These are phyloP conservation scores for Bombardia bombarda DNA, from an alignment of 495 filamentous ascomycete genomes.

Conservation along the genomic window DNA sequence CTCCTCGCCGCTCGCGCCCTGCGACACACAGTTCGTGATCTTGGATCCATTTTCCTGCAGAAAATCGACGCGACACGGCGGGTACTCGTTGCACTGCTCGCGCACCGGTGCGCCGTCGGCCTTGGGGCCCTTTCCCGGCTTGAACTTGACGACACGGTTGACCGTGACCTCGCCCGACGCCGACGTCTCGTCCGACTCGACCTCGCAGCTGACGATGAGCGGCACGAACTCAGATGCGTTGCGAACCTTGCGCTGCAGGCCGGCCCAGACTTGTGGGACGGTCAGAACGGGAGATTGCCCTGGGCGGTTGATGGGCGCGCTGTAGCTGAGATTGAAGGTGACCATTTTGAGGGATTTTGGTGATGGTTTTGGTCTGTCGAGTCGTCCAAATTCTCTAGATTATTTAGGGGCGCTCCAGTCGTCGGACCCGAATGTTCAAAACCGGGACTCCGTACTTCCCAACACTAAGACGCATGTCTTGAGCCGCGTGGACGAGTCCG, in stretches of 20 bases:
- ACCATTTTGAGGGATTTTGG: constrained; percentile 20
- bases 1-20: constrained; percentile 18
- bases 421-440: neutral
- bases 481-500: too few relatives aligned
- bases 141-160: constrained; percentile 24
- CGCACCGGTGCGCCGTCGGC: constrained; percentile 7
- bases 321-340: constrained; percentile 33
- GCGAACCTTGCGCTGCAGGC: constrained; percentile 31
- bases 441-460: too few relatives aligned
- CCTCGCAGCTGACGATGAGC: constrained; percentile 25
- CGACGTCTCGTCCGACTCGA: constrained; percentile 13
- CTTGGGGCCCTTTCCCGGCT: constrained; percentile 7
- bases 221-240: constrained; percentile 33
- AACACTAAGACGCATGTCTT: too few relatives aligned
- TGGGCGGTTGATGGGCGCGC: constrained; percentile 31
- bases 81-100: constrained; percentile 21
- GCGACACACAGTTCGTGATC: constrained; percentile 26
- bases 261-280: constrained; percentile 30
- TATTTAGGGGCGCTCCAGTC: neutral
- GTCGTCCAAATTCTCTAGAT: neutral
- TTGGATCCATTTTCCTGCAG: constrained; percentile 28
- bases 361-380: neutral
- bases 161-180: constrained; percentile 10
- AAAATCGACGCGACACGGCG: constrained; percentile 31
- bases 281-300: constrained; percentile 21